These are phyloP conservation scores for Discostella stelligeroides DNA, from an alignment of 108 stramenopile genomes.

Conservation along the genomic window DNA sequence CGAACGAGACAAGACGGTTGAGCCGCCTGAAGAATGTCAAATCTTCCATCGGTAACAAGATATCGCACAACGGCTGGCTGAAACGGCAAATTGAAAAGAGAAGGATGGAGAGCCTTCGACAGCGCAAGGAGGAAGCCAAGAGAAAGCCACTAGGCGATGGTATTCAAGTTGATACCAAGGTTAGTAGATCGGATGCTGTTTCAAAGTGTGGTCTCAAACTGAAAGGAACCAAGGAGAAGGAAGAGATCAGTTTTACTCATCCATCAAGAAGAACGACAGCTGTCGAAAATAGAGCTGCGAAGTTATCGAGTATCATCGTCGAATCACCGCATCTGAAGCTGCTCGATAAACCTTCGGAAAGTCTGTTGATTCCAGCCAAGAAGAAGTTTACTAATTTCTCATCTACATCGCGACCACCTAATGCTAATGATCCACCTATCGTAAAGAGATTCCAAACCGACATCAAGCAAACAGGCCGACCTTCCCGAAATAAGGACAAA, in stretches of 20 bases:
- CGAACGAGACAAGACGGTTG: conserved; percentile 32
- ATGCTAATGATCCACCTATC: not conserved
- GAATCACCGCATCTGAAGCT: not conserved
- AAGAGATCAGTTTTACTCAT: not conserved
- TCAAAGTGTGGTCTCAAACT: conserved; percentile 49
- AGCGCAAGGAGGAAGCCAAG: conserved; percentile 25
- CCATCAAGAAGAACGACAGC: not conserved
- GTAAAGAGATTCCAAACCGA: not conserved
- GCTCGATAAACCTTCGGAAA: not conserved
- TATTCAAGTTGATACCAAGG: conserved; percentile 37
- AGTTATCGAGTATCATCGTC: no score
- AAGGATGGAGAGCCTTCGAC: conserved; percentile 41
- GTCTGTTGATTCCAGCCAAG: no score
- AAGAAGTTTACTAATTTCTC: no score
- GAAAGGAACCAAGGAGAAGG: conserved; percentile 17
- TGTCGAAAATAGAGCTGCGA: not conserved
- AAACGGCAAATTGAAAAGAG: conserved; percentile 43
- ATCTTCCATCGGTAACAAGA: conserved; percentile 24
- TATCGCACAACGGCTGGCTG: conserved; percentile 44
- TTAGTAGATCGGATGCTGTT: conserved; percentile 22
- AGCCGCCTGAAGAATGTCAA: conserved; percentile 31
- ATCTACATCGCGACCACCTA: no score
- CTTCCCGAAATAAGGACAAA: not conserved
- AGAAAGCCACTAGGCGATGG: conserved; percentile 34
- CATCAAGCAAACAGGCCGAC: not conserved